Percentiles rank a stretch among this genome's conserved stretches.
These are phyloP conservation scores for Rhizophagus sp. DNA, from an alignment of 192 early-diverging fungal genomes.

Conservation along the genomic window DNA sequence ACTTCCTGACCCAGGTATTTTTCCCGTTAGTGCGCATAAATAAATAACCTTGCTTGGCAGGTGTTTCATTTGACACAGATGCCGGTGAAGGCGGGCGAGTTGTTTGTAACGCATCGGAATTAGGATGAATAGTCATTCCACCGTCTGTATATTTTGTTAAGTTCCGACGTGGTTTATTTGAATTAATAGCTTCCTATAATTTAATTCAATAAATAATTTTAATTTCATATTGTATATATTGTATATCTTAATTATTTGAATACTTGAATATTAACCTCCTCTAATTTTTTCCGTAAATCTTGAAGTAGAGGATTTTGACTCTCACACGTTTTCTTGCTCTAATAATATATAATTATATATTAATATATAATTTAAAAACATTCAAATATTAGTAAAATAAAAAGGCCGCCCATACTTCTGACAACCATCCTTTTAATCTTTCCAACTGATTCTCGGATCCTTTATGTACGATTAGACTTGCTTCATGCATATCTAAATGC, in stretches of 20 bases:
- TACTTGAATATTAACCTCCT: constrained; percentile 26
- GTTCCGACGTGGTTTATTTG: constrained; percentile 7
- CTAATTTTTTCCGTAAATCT: constrained; percentile 31
- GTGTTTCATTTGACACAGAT: constrained; percentile 11
- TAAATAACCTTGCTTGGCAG: constrained; percentile 70
- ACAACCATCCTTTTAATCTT: constrained; percentile 39
- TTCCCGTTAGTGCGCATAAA: constrained; percentile 54
- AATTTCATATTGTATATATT: too few relatives aligned
- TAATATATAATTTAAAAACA: background rate
- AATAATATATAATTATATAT: background rate
- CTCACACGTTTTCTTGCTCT: constrained; percentile 38
- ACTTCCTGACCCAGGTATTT: constrained; percentile 57
- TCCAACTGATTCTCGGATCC: constrained; percentile 39
- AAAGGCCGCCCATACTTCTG: constrained; percentile 34
- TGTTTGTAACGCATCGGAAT: background rate
- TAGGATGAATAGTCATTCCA: constrained; percentile 7
- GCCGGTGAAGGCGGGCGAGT: background rate
- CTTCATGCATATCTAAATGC: constrained; percentile 46
- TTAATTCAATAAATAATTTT: background rate
- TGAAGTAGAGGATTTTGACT: constrained; percentile 36
- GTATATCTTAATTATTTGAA: background rate
- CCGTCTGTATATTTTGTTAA: background rate
- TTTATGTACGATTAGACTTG: constrained; percentile 35
- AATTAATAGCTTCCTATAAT: constrained; percentile 16
- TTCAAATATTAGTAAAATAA: background rate